These are phyloP conservation scores for Candida sonorensis DNA, from an alignment of 805 yeast genomes.

Conservation along the genomic window DNA sequence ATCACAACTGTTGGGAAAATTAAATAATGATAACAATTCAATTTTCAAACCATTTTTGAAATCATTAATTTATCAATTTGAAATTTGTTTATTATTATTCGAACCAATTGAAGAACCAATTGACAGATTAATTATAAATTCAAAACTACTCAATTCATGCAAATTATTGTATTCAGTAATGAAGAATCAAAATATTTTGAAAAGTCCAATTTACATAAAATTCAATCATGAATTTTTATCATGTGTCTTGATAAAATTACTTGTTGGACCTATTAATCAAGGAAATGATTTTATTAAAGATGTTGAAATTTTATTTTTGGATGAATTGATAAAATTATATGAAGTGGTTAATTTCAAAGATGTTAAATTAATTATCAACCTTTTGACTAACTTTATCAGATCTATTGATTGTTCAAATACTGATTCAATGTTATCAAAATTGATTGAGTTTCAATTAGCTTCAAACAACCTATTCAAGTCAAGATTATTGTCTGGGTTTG, in stretches of 20 bases:
- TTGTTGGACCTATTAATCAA: too few relatives aligned
- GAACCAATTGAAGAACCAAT: conserved; percentile 10
- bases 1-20: conserved; percentile 1
- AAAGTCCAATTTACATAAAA: conserved; percentile 17
- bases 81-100: conserved; percentile 14
- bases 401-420: conserved; percentile 4
- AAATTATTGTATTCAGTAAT: conserved; percentile 4
- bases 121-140: conserved; percentile 6
- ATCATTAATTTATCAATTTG: conserved; percentile 9
- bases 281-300: too few relatives aligned
- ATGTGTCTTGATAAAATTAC: conserved; percentile 8
- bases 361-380: too few relatives aligned
- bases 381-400: conserved; percentile 3
- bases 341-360: conserved; percentile 14
- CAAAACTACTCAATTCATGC: conserved; percentile 6
- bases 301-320: too few relatives aligned
- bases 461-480: conserved; percentile 1
- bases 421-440: conserved; percentile 1
- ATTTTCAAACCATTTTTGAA: conserved; percentile 1
- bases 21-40: conserved; percentile 1
- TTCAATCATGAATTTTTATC: conserved; percentile 18
- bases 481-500: conserved; percentile 2
- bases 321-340: too few relatives aligned
- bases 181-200: conserved; percentile 4
- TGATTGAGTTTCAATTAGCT: conserved; percentile 1